Conservation (phyloP, 2,329 filamentous ascomycete genomes). For the Talaromyces sp. region DNA sequence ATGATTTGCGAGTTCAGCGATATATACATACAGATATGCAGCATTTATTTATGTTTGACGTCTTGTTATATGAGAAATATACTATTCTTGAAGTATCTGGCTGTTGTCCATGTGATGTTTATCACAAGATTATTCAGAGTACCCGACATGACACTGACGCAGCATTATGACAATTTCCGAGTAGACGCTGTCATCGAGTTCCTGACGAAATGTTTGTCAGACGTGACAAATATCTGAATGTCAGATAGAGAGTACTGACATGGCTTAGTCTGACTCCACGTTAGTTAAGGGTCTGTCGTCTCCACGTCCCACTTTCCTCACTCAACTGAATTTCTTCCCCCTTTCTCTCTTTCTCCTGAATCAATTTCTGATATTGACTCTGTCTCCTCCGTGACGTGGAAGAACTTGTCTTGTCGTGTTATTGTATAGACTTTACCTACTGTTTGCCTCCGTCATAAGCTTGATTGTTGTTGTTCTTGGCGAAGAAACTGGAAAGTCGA, state of each 20-base stretch:
- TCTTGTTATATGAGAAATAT: neutral
- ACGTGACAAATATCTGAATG: neutral
- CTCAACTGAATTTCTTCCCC: neutral
- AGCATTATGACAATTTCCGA: neutral
- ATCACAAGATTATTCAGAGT: neutral
- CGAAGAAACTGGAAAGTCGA: neutral
- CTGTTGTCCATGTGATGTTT: neutral
- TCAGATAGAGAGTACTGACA: neutral
- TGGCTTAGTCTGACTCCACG: neutral
- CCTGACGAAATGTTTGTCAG: neutral
- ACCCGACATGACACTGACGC: neutral
- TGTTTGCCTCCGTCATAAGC: neutral
- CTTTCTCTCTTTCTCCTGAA: neutral
- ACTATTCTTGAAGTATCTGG: too few species aligned
- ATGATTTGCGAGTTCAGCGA: conserved; percentile 5
- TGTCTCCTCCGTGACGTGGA: neutral
- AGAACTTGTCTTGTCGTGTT: neutral
- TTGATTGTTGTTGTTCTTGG: neutral
- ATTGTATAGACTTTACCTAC: neutral
- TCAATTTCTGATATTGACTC: neutral
- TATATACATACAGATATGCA: conserved; percentile 1
- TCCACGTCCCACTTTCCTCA: conserved; percentile 3
- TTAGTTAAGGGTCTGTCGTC: neutral
- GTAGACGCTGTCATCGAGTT: neutral
- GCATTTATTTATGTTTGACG: neutral